Evolutionary conservation across 2,329 filamentous ascomycete species (phyloP).

Genomic region (Aspergillus novoparasiticus): DNA sequence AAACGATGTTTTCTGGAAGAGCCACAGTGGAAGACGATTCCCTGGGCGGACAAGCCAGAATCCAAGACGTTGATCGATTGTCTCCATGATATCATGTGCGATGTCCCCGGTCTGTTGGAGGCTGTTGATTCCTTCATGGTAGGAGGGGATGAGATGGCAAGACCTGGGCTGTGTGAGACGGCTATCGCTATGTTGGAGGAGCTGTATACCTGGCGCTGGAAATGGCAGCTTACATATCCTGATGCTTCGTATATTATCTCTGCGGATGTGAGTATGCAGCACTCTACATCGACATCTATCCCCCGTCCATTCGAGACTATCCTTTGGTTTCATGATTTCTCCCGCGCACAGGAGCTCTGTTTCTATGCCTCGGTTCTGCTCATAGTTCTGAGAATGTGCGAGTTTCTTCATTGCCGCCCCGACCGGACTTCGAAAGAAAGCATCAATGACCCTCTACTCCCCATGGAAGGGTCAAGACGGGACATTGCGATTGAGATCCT

Average conservation of each 20-base stretch:
- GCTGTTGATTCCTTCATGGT: background rate
- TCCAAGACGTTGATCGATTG: background rate
- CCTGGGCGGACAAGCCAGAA: background rate
- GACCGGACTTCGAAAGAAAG: background rate
- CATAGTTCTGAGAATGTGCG: background rate
- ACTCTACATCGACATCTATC: background rate
- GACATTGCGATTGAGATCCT: background rate
- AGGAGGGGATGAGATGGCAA: background rate
- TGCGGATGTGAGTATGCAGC: background rate
- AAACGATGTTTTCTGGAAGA: background rate
- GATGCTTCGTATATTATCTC: background rate
- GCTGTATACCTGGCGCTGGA: background rate
- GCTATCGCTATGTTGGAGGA: background rate
- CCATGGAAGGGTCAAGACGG: background rate
- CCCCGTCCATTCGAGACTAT: background rate
- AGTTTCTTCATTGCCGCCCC: background rate
- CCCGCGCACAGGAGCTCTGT: background rate
- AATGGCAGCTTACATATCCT: background rate
- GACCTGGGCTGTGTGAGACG: background rate
- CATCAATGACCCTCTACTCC: background rate
- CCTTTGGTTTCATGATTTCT: background rate
- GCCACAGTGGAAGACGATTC: background rate
- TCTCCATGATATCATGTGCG: background rate
- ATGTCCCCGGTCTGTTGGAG: background rate
- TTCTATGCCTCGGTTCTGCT: background rate